Evolutionary conservation across 2,329 filamentous ascomycete species (phyloP).

Genomic region (Thielaviopsis populi): DNA sequence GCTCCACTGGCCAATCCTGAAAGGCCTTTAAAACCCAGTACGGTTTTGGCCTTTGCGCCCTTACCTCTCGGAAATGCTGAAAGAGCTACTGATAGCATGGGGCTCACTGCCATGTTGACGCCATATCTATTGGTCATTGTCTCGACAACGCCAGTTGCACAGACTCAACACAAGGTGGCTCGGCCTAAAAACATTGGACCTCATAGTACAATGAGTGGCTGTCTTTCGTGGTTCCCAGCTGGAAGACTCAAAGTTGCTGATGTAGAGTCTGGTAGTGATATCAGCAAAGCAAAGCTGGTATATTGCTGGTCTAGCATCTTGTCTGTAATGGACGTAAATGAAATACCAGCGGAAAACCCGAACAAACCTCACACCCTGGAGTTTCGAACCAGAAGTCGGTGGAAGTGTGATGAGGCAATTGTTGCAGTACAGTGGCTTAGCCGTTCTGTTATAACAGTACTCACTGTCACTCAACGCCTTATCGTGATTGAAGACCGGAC

Average conservation of each 20-base stretch:
- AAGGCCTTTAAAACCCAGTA: constrained; percentile 74
- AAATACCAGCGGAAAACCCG: constrained; percentile 50
- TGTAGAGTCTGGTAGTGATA: constrained; percentile 47
- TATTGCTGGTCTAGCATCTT: constrained; percentile 99
- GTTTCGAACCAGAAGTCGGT: constrained; percentile 72
- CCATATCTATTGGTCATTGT: constrained; percentile 93
- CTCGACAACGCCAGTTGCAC: constrained; percentile 87
- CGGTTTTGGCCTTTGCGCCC: constrained; percentile 80
- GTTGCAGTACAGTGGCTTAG: constrained; percentile 95
- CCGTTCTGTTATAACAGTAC: constrained; percentile 73
- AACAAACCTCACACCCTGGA: constrained; percentile 64
- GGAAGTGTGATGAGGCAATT: constrained; percentile 89
- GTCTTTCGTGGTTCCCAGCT: constrained; percentile 91
- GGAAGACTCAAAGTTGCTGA: constrained; percentile 76
- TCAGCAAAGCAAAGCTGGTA: constrained; percentile 73
- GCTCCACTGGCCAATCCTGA: constrained; percentile 40
- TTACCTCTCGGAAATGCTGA: constrained; percentile 90
- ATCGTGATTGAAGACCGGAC: constrained; percentile 81
- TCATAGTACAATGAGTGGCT: constrained; percentile 85
- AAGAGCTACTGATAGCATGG: constrained; percentile 71
- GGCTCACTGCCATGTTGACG: constrained; percentile 85
- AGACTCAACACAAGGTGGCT: constrained; percentile 88
- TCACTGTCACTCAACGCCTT: constrained; percentile 87
- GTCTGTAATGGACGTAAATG: constrained; percentile 78
- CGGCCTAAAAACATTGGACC: constrained; percentile 81